Base-by-base conservation (phyloP, 352 stramenopile species). In the Pythium aquatile region DNA sequence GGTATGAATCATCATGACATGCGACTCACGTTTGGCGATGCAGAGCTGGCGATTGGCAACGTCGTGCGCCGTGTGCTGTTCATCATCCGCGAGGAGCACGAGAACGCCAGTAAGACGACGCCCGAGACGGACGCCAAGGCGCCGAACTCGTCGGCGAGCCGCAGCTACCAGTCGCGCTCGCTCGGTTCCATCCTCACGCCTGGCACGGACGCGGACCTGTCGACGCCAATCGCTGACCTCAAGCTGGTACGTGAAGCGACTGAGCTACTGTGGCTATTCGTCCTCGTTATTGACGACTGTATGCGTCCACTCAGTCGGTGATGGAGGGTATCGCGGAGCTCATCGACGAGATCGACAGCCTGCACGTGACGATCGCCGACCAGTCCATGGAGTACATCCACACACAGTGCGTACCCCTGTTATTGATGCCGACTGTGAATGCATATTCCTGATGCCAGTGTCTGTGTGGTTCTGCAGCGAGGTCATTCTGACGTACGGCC, bases 381-480 rank as follows among this genome's bases (percentile, higher is more conserved):
- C 94, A 99, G 68, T 93, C 93, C 20, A 93, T 93, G 72, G 93
- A 98, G 65, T 97, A 98, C 74, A 98, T 99, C 70, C 97, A 99
- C 78, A 88, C 94, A 24, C 92, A 97, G 86, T 95, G 82, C 65
- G 83, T 81, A 16, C 9, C 5, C 9, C 16, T 20, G 9, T 26
- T 3, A 24, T 51, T 6, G 4, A 7, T 51, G 30, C 44, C n/a
- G 14, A 26, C 3, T n/a, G 24, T 30, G 17, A 7, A 5, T 30
- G 29, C 32, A 20, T 32, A 48, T 6, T 48, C 1, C 29, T 4
- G 32, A 29, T 1, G 2, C 48, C 24, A 26, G 6, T 4, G 16
- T 46, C 35, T 62, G 7, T 65, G 26, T 59, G 9, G 37, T 48
- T 65, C 52, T 35, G 28, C 57, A 95, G 86, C 60, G 97, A 99